phyloP scores from a whole-genome alignment of 2,329 filamentous ascomycete genomes.

The Hypomyces perniciosus region DNA sequence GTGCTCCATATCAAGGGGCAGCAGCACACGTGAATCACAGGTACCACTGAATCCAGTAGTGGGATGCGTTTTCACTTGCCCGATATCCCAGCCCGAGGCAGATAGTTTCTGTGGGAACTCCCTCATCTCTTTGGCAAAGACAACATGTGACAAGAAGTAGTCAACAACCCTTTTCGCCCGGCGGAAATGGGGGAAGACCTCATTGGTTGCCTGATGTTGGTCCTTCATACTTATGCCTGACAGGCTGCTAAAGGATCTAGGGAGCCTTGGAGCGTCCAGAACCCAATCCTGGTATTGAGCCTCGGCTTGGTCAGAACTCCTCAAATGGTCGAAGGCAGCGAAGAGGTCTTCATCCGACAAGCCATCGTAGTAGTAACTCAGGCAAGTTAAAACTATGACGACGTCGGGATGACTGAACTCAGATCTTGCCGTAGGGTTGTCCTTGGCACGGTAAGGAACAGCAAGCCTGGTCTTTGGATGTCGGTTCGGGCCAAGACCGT shows the following conservation, averaged over 20 bases:
- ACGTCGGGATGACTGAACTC: slow-evolving; percentile 60
- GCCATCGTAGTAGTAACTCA: slow-evolving; percentile 53
- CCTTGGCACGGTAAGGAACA: slow-evolving; percentile 56
- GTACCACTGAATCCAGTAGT: slow-evolving; percentile 67
- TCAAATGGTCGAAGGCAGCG: slow-evolving; percentile 39
- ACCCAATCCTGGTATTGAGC: slow-evolving; percentile 49
- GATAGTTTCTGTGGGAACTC: slow-evolving; percentile 60
- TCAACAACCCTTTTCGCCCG: slow-evolving; percentile 52
- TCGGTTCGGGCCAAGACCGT: slow-evolving; percentile 45
- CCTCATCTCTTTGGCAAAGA: slow-evolving; percentile 57
- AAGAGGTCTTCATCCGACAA: slow-evolving; percentile 46
- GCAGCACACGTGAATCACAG: slow-evolving; percentile 51
- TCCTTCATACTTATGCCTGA: slow-evolving; percentile 55
- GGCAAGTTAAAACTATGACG: slow-evolving; percentile 47
- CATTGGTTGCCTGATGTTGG: slow-evolving; percentile 34
- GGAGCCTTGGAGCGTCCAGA: slow-evolving; percentile 26
- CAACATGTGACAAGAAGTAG: slow-evolving; percentile 53
- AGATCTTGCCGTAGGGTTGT: slow-evolving; percentile 46
- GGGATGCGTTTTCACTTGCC: slow-evolving; percentile 35
- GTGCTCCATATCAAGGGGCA: slow-evolving; percentile 53
- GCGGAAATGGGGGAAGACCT: slow-evolving; percentile 49
- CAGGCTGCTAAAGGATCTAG: slow-evolving; percentile 33
- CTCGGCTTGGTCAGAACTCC: slow-evolving; percentile 44
- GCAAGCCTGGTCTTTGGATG: slow-evolving; percentile 40
- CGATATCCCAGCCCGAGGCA: slow-evolving; percentile 63